Evolutionary conservation across 1,284 basidiomycete genomes (phyloP).

Genomic region (Sporisorium sorghi): DNA sequence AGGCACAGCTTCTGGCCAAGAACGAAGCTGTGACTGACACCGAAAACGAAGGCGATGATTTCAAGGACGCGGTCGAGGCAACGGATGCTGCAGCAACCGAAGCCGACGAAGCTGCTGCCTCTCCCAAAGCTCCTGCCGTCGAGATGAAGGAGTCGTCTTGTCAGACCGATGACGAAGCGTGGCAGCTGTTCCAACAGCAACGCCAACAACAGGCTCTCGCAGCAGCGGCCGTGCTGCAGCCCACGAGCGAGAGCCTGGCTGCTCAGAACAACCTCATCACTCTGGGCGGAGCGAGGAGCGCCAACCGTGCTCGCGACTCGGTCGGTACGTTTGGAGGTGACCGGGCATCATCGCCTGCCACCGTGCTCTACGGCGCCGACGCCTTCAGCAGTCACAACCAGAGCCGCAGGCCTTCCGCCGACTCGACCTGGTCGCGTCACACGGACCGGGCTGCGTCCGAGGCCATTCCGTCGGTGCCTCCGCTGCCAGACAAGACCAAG

Average conservation of each 20-base stretch:
- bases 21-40: conserved; percentile 41
- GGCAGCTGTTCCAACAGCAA: conserved; percentile 43
- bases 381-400: conserved; percentile 30
- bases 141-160: conserved; percentile 52
- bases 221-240: conserved; percentile 22
- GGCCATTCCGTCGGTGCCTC: conserved; percentile 39
- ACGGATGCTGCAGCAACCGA: conserved; percentile 9
- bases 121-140: conserved; percentile 19
- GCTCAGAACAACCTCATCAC: conserved; percentile 43
- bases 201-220: conserved; percentile 14
- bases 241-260: conserved; percentile 28
- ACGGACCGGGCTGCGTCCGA: conserved; percentile 26
- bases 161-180: conserved; percentile 58
- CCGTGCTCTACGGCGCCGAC: conserved; percentile 49
- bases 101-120: conserved; percentile 13
- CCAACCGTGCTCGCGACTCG: conserved; percentile 45
- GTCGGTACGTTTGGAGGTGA: conserved; percentile 54
- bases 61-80: conserved; percentile 41
- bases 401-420: conserved; percentile 44
- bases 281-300: conserved; percentile 35
- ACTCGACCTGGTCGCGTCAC: conserved; percentile 49
- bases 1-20: conserved; percentile 40
- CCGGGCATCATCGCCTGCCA: conserved; percentile 41
- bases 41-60: conserved; percentile 47
- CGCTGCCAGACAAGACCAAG: conserved; percentile 57